These are phyloP conservation scores for Scleroderma bovista DNA, from an alignment of 768 basidiomycete species.

Conservation along the genomic window DNA sequence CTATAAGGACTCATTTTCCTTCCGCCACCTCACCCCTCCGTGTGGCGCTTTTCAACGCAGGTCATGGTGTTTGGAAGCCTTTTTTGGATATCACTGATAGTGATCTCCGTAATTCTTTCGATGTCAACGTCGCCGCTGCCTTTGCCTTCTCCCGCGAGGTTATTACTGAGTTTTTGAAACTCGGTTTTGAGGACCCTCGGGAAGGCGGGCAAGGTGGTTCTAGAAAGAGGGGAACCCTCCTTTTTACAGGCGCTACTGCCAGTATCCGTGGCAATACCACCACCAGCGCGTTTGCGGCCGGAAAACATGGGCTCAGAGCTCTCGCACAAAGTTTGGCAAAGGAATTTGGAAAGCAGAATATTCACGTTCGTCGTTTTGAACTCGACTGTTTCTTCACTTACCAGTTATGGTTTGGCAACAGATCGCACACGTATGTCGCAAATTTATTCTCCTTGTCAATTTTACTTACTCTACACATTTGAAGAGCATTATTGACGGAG, in stretches of 20 bases:
- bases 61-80: conserved; percentile 52
- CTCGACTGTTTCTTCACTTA: neutral
- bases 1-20: conserved; percentile 42
- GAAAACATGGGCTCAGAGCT: conserved; percentile 57
- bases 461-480: neutral
- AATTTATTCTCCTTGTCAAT: neutral
- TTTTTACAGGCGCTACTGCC: conserved; percentile 74
- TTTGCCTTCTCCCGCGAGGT: conserved; percentile 61
- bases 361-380: conserved; percentile 44
- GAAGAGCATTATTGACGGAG: conserved; percentile 68
- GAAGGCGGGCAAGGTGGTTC: conserved; percentile 31
- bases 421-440: conserved; percentile 59
- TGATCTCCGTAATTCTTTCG: conserved; percentile 46
- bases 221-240: conserved; percentile 58
- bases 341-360: conserved; percentile 70
- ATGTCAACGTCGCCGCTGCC: conserved; percentile 51
- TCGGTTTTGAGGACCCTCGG: conserved; percentile 38
- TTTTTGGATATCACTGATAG: conserved; percentile 60
- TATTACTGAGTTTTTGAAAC: conserved; percentile 55
- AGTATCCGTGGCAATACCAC: conserved; percentile 53
- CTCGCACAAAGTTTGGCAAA: conserved; percentile 69
- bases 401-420: conserved; percentile 14
- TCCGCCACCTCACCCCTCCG: conserved; percentile 47
- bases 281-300: conserved; percentile 59
- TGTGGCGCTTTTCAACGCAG: conserved; percentile 62